phyloP scores from a whole-genome alignment of 2,329 filamentous ascomycete species.

The Endothia cerciana region DNA sequence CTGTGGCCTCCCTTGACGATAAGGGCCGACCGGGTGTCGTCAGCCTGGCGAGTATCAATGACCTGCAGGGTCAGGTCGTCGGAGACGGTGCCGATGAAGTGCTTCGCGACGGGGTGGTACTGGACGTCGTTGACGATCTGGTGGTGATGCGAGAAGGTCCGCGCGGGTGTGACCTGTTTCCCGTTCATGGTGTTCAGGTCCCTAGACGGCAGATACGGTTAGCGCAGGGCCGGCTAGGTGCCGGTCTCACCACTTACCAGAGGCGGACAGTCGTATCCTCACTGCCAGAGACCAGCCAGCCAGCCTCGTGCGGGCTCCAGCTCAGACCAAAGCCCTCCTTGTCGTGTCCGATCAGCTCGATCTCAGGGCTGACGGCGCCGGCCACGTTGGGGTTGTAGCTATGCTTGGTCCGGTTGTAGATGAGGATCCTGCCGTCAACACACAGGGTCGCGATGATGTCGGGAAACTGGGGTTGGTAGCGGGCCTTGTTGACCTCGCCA shows the following conservation, averaged over 20 bases:
- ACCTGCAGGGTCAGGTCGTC: constrained; percentile 94
- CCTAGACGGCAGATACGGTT: constrained; percentile 22
- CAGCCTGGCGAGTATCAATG: constrained; percentile 76
- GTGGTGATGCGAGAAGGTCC: constrained; percentile 84
- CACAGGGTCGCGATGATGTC: constrained; percentile 95
- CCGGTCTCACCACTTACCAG: constrained; percentile 67
- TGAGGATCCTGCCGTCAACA: constrained; percentile 82
- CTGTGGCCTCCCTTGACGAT: constrained; percentile 75
- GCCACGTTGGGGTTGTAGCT: constrained; percentile 67
- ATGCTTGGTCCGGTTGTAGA: constrained; percentile 97
- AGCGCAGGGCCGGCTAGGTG: neutral
- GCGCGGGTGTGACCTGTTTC: constrained; percentile 70
- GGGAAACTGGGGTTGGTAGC: constrained; percentile 96
- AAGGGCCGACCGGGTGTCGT: constrained; percentile 69
- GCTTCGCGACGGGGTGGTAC: constrained; percentile 84
- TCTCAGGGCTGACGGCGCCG: constrained; percentile 76
- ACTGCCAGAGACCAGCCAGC: constrained; percentile 85
- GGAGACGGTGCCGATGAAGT: constrained; percentile 89
- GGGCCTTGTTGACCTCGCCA: constrained; percentile 96
- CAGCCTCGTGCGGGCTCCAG: constrained; percentile 86
- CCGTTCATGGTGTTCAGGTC: constrained; percentile 47
- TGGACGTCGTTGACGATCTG: constrained; percentile 97
- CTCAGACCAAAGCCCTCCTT: constrained; percentile 89
- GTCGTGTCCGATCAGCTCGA: constrained; percentile 82
- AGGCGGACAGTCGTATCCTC: constrained; percentile 90